phyloP scores from a whole-genome alignment of 345 rosid species.

The Gossypium sturtianum region DNA sequence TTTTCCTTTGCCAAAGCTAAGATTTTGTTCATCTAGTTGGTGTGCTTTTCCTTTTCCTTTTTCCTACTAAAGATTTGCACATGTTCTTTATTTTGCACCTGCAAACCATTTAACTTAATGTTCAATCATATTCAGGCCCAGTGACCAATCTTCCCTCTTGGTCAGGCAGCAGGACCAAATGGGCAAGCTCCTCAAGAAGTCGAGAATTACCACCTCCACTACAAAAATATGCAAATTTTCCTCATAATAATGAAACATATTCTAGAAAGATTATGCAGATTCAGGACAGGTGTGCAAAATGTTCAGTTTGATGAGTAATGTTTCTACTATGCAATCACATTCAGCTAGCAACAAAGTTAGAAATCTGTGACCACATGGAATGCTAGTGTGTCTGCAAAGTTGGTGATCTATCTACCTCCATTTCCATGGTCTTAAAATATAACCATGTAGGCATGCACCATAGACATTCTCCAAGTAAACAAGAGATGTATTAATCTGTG shows the following conservation, averaged over 20 bases:
- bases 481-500: not conserved
- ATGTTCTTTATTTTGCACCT: not conserved
- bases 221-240: constrained; percentile 39
- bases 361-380: too few species aligned
- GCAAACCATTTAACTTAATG: not conserved
- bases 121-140: constrained; percentile 37
- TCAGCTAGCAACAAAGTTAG: not conserved
- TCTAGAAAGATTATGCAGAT: constrained; percentile 1
- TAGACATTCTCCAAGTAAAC: not conserved
- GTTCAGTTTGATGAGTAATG: not conserved
- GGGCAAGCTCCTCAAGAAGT: constrained; percentile 42
- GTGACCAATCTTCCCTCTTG: constrained; percentile 51
- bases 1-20: constrained; percentile 27
- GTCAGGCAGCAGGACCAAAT: constrained; percentile 13
- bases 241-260: not conserved
- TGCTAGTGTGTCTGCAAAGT: not conserved
- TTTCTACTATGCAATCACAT: not conserved
- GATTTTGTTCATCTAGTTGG: not conserved
- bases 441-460: not conserved
- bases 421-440: not conserved
- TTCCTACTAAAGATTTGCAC: not conserved
- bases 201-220: constrained; percentile 49
- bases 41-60: not conserved
- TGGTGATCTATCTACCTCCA: not conserved
- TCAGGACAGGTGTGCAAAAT: not conserved